Evolutionary conservation across 2,329 filamentous ascomycete species (phyloP), one percentile per base, ranked within the genome.

Genomic region (Fusarium solani-melongenae): DNA sequence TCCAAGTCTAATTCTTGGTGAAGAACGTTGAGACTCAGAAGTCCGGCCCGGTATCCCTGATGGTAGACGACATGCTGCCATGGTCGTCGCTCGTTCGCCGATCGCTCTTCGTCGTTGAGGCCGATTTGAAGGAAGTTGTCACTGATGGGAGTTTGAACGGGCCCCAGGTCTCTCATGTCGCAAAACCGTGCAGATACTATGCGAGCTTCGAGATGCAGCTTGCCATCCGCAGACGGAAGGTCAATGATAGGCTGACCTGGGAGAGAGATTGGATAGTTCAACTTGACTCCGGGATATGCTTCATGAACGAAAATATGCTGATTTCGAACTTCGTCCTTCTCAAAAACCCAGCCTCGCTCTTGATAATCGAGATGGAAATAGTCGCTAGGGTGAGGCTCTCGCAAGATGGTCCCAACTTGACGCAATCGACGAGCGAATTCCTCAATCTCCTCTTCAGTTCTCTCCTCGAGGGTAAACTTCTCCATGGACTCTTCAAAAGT

Each of bases 1-100:
- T 41, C n/a, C 0, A 62, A 27, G 5, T 67, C 29, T 38, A 71
- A 36, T 1, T 57, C 15, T 11, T 63, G 31, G 6, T 66, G 36
- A 0, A 68, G 22, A 2, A 70, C 20, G 3, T 62, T 71, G 20
- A 71, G 62, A 6, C 15, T 67, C 5, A 71, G 1, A 2, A 59
- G 20, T 17, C 69, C 69, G 0, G 62, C 67, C 0, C 69, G 69
- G 7, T 71, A 71, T 4, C 69, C 69, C 12, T 71, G 69, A 29
- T 71, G 67, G 17, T 70, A 71, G 7, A 71, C 36, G 8, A 71
- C 66, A 7, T 49, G 62, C 14, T 71, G 69, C 69, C 69, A 70
- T 0, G 67, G 49, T 2, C 39, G 46, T 6, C 69, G 57, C 1
- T 34, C 6, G 7, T 70, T 71, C 4, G 67, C 33, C 7, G 67